These are phyloP conservation scores for Microcos paniculata DNA, from an alignment of 345 rosid genomes.

Conservation along the genomic window DNA sequence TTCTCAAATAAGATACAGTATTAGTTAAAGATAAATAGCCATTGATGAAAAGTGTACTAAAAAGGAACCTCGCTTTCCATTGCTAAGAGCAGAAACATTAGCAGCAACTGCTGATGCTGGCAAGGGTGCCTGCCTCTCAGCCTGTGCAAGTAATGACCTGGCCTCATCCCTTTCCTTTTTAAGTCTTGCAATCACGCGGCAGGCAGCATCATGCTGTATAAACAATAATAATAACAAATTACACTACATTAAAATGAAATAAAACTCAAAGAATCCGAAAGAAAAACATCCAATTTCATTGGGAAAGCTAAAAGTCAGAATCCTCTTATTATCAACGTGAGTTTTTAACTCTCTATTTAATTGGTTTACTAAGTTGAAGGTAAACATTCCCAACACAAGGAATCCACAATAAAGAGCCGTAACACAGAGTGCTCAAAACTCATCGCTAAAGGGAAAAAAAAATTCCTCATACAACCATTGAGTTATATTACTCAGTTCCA, in stretches of 20 bases:
- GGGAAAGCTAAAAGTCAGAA: neutral
- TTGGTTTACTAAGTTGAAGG: neutral
- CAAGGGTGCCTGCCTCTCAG: slow-evolving; percentile 73
- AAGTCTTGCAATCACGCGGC: slow-evolving; percentile 98
- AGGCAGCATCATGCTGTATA: slow-evolving; percentile 96
- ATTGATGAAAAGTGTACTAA: neutral
- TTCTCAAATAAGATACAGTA: slow-evolving; percentile 10
- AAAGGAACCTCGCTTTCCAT: slow-evolving; percentile 82
- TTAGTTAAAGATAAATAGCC: neutral
- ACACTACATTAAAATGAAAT: slow-evolving; percentile 13
- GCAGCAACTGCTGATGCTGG: slow-evolving; percentile 42
- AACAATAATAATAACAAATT: neutral
- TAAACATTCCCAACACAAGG: neutral
- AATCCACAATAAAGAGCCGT: neutral
- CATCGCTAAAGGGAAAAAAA: neutral
- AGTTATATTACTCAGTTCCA: neutral
- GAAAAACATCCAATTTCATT: neutral
- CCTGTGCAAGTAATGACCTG: slow-evolving; percentile 70
- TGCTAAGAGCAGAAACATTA: slow-evolving; percentile 55
- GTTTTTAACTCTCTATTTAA: neutral
- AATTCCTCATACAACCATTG: neutral
- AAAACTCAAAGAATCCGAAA: neutral
- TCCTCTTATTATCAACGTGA: neutral
- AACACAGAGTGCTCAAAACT: neutral
- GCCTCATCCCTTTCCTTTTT: slow-evolving; percentile 95